These are phyloP conservation scores for Pseudogymnoascus sp. DNA, from an alignment of 2,329 filamentous ascomycete species.

Conservation along the genomic window DNA sequence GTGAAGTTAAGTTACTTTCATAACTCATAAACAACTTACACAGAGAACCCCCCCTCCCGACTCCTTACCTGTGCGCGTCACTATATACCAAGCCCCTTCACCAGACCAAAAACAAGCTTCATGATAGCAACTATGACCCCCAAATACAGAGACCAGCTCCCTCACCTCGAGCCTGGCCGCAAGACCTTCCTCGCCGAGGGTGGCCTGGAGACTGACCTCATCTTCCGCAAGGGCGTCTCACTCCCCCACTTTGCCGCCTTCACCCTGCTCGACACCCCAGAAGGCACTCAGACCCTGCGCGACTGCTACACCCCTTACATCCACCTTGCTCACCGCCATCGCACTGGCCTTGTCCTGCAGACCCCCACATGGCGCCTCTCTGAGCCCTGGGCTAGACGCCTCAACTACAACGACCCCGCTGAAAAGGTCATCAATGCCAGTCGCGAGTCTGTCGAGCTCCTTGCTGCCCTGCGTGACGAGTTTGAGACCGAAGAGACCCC, in stretches of 20 bases:
- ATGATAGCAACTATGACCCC: neutral
- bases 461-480: neutral
- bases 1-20: neutral
- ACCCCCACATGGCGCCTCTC: constrained; percentile 15
- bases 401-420: constrained; percentile 1
- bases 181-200: constrained; percentile 13
- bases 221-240: constrained; percentile 9
- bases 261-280: constrained; percentile 2
- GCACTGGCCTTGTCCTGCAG: constrained; percentile 12
- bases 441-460: neutral
- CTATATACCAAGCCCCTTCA: neutral
- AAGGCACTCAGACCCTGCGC: constrained; percentile 6
- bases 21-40: neutral
- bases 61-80: too few species aligned
- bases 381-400: constrained; percentile 10
- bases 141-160: constrained; percentile 6
- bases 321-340: neutral
- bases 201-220: constrained; percentile 12
- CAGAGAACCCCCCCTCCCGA: too few species aligned
- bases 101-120: neutral
- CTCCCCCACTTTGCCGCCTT: constrained; percentile 5
- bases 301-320: constrained; percentile 4
- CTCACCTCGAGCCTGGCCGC: constrained; percentile 10
- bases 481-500: neutral
- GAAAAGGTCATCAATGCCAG: neutral